Percentiles rank a stretch among this genome's conserved stretches.
phyloP scores from a whole-genome alignment of 1,139 yeast species.

The Kurtzmaniella quercitrusa region DNA sequence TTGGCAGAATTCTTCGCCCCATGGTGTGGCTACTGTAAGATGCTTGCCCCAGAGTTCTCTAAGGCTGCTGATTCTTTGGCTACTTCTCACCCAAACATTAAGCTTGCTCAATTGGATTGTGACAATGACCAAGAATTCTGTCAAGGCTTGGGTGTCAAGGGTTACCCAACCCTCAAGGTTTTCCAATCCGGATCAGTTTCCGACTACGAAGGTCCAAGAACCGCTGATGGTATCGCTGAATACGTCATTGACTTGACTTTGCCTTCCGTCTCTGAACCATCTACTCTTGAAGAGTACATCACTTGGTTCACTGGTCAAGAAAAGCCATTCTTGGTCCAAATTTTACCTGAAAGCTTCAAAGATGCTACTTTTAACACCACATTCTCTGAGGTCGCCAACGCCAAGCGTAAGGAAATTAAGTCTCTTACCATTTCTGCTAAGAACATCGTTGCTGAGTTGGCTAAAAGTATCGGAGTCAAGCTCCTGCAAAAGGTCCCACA shows the following conservation, averaged over 20 bases:
- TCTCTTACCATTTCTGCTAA: slow-evolving; percentile 55
- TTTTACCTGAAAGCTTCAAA: slow-evolving; percentile 26
- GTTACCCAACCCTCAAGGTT: slow-evolving; percentile 89
- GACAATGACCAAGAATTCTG: slow-evolving; percentile 82
- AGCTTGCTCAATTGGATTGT: slow-evolving; percentile 91
- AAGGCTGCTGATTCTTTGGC: slow-evolving; percentile 76
- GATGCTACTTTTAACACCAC: slow-evolving; percentile 39
- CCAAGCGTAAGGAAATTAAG: slow-evolving; percentile 55
- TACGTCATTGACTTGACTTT: slow-evolving; percentile 80
- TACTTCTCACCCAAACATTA: slow-evolving; percentile 55
- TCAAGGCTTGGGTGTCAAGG: slow-evolving; percentile 67
- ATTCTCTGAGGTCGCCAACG: slow-evolving; percentile 50
- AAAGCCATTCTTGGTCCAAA: slow-evolving; percentile 55
- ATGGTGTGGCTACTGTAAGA: slow-evolving; percentile 99
- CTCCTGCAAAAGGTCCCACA: slow-evolving; percentile 18
- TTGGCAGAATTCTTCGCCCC: slow-evolving; percentile 97
- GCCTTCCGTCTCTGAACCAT: slow-evolving; percentile 67
- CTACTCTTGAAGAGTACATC: slow-evolving; percentile 45
- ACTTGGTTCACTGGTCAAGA: slow-evolving; percentile 42
- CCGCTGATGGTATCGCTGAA: slow-evolving; percentile 68
- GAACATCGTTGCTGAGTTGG: slow-evolving; percentile 6
- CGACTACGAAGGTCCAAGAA: slow-evolving; percentile 82
- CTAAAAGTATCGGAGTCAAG: neutral
- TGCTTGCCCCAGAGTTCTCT: slow-evolving; percentile 85
- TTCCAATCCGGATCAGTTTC: slow-evolving; percentile 58